These are phyloP conservation scores for Neopestalotiopsis rosae DNA, from an alignment of 2,329 filamentous ascomycete species.

Conservation along the genomic window DNA sequence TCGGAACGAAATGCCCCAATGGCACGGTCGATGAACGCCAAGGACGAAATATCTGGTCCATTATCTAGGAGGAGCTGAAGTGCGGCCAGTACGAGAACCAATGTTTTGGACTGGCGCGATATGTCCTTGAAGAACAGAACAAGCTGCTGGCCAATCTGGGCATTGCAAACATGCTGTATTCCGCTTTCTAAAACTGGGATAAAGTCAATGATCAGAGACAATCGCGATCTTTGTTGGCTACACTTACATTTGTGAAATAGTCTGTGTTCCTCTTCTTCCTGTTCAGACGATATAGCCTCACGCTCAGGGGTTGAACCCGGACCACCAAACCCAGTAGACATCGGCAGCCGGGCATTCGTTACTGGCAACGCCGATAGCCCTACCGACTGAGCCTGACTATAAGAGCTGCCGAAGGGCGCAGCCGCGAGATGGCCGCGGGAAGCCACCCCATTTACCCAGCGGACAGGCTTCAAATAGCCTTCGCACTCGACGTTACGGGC, in stretches of 20 bases:
- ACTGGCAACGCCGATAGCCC: not conserved
- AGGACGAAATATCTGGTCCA: not conserved
- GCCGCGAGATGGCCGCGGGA: slow-evolving; percentile 25
- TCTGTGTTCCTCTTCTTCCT: not conserved
- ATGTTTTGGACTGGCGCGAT: not conserved
- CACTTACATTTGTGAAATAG: not conserved
- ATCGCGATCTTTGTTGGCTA: not conserved
- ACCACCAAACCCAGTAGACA: not conserved
- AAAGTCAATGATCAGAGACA: not conserved
- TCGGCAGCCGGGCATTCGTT: not conserved
- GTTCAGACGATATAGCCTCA: not conserved
- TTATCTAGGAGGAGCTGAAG: not conserved
- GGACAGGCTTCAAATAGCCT: slow-evolving; percentile 24
- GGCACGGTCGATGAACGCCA: slow-evolving; percentile 1
- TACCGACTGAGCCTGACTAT: not conserved
- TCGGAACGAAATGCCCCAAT: not conserved
- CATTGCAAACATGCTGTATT: not conserved
- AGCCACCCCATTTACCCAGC: slow-evolving; percentile 25
- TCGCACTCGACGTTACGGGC: slow-evolving; percentile 21
- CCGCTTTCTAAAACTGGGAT: not conserved
- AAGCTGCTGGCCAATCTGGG: not conserved
- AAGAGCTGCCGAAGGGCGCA: slow-evolving; percentile 18
- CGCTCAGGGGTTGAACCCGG: not conserved
- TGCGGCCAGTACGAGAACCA: not conserved
- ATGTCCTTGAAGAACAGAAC: not conserved